Base-by-base conservation (phyloP, 2,329 filamentous ascomycete species). In the Stylonectria norvegica region DNA sequence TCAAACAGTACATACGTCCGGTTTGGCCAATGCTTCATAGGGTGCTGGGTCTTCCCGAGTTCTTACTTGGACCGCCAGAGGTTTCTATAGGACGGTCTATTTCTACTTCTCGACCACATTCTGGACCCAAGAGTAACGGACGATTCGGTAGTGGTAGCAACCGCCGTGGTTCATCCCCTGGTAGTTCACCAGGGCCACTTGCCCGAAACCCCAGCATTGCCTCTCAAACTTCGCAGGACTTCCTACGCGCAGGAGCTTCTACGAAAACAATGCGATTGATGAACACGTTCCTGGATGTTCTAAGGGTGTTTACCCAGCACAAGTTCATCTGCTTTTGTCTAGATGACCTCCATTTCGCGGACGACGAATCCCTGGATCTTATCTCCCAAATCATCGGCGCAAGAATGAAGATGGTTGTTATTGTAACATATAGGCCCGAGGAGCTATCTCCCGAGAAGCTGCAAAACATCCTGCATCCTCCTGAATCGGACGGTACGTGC, bases 271-370 rank as follows among this genome's bases (percentile, higher is more conserved):
- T 88, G 49, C 81, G 88, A 10, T 76, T 95, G 40, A 86, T 91
- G 74, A 91, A 89, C 57, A 90, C 87, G 2, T 91, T 94, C 53
- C 69, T 95, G 32, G 90, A 96, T 52, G 84, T 95, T 8, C 65
- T 96, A 36, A 79, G 87, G 37, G 79, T 94, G 29, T 82, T 97
- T 40, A 85, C 88, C 0, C 75, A 83, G 15, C 83, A 90, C 60
- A 93, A 90, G 55, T 82, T 95, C 55, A 89, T 95, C 38, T 94
- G 88, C 57, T 83, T 95, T 53, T 89, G 83, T 53, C 67, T 96
- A 19, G 91, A 96, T 57, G 91, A 96, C 62, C 68, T 96, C 20
- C 89, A 96, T 55, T 93, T 89, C 62, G 89, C 89, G 5, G 91
- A 96, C 58, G 79, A 85, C 18, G 91, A 96, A 62, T 93, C 86